phyloP scores from a whole-genome alignment of 2,329 filamentous ascomycete genomes.

The Cytospora leucostoma region DNA sequence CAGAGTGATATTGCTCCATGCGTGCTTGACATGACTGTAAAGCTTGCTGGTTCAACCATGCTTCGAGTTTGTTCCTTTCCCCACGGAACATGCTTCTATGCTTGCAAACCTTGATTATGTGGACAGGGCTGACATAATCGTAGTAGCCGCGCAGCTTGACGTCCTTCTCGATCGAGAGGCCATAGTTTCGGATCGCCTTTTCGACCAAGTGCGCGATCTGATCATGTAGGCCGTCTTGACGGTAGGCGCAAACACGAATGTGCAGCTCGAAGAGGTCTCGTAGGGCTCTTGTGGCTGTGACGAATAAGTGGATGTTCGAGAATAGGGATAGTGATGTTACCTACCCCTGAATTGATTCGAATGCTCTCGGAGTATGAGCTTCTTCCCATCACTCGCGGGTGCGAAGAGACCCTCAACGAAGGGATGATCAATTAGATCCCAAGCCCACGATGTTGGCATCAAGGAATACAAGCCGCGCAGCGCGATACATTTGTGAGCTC shows the following conservation, averaged over 20 bases:
- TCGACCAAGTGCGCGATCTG: conserved; percentile 36
- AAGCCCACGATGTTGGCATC: conserved; percentile 37
- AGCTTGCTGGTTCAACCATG: conserved; percentile 5
- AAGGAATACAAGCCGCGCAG: conserved; percentile 40
- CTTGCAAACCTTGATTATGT: conserved; percentile 15
- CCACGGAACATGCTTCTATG: neutral
- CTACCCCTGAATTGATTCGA: conserved; percentile 36
- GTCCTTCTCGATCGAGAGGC: conserved; percentile 38
- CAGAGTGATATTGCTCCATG: conserved; percentile 27
- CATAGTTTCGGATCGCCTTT: conserved; percentile 36
- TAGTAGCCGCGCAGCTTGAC: conserved; percentile 32
- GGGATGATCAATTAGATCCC: conserved; percentile 38
- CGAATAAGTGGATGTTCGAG: neutral
- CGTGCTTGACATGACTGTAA: conserved; percentile 18
- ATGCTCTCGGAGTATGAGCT: conserved; percentile 34
- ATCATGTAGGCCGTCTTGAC: conserved; percentile 34
- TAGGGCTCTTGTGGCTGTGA: conserved; percentile 38
- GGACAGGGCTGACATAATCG: conserved; percentile 24
- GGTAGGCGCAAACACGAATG: conserved; percentile 36
- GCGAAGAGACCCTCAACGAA: conserved; percentile 38
- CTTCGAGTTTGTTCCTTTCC: neutral
- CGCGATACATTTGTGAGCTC: conserved; percentile 38
- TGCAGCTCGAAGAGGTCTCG: conserved; percentile 39
- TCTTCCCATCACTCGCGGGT: conserved; percentile 29
- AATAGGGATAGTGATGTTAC: conserved; percentile 1